Evolutionary conservation across 257 asterid genomes (phyloP), one percentile per base, ranked within the genome.

Genomic region (Handroanthus guayacan): DNA sequence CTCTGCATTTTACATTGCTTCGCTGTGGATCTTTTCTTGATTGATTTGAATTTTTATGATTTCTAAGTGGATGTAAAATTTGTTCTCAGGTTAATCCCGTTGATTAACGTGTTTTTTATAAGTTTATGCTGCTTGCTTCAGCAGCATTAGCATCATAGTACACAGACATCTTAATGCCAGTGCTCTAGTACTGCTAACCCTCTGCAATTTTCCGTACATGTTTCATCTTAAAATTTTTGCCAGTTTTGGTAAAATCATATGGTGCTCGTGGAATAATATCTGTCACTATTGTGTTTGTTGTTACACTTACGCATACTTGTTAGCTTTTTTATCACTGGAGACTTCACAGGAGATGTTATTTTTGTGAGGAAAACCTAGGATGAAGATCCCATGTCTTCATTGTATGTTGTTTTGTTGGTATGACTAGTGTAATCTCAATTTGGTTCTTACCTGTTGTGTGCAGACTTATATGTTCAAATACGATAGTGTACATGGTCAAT

Each of bases 391-490:
- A 13, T 25, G 9, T 16, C 3, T 9, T 31, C 6, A 39, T 36
- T 37, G 5, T 13, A 9, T n/a, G 6, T 14, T 73, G 45, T 20
- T 61, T 17, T 62, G 9, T 31, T 56, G 5, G 34, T 44, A 5
- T 14, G n/a, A 36, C 12, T 25, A 7, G 41, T 58, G 5, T 41
- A 3, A 69, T 25, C 13, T n/a, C 2, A 5, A 31, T 55, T 41
- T 74, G 73, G 8, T 41, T 36, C 13, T 36, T 47, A 6, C 61
- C 62, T 14, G 67, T 58, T 31, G 17, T 62, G 9, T 71, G n/a
- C 83, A 93, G 97, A 87, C 90, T 11, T 93, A 91, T 74, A 93
- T 93, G 98, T 93, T 93, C 86, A 93, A 93, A 82, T 91, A 89
- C 72, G 98, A 93, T 70, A 87, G 84, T 75, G 98, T 91, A 78